Percentiles rank a stretch among this genome's conserved stretches.
Conservation (phyloP, 306 rosid species). For the Ormosia emarginata region DNA sequence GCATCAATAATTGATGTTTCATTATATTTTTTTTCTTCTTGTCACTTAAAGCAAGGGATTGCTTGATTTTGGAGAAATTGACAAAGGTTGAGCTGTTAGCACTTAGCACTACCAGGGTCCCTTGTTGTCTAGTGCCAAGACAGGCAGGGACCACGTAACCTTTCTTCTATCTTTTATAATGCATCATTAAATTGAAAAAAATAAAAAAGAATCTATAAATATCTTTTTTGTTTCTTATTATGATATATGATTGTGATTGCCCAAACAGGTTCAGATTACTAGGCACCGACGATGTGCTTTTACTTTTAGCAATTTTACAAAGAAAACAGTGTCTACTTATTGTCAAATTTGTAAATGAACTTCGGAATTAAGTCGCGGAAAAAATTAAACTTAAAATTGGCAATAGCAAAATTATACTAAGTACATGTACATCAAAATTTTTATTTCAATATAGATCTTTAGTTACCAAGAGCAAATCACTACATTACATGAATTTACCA, state of each 20-base stretch:
- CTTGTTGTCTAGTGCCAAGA: constrained; percentile 32
- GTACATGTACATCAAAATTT: background rate
- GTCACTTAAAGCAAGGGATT: background rate
- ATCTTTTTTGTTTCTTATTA: background rate
- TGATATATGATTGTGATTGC: constrained; percentile 4
- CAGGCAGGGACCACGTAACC: constrained; percentile 16
- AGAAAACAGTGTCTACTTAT: background rate
- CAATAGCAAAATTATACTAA: background rate
- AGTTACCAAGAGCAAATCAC: background rate
- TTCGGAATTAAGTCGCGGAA: background rate
- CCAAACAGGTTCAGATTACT: background rate
- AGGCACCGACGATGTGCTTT: constrained; percentile 21
- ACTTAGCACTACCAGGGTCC: constrained; percentile 24
- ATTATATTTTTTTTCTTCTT: background rate
- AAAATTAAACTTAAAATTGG: background rate
- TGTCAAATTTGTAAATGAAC: background rate
- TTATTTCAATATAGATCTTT: background rate
- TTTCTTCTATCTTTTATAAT: background rate
- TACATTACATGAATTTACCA: background rate
- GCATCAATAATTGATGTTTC: constrained; percentile 7
- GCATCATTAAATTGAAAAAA: background rate
- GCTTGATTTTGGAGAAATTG: background rate
- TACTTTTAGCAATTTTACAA: background rate
- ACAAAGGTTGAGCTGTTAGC: constrained; percentile 16
- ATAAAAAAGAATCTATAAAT: background rate